These are phyloP conservation scores for Babesia gibsoni DNA, from an alignment of 169 alveolate species.

Conservation along the genomic window DNA sequence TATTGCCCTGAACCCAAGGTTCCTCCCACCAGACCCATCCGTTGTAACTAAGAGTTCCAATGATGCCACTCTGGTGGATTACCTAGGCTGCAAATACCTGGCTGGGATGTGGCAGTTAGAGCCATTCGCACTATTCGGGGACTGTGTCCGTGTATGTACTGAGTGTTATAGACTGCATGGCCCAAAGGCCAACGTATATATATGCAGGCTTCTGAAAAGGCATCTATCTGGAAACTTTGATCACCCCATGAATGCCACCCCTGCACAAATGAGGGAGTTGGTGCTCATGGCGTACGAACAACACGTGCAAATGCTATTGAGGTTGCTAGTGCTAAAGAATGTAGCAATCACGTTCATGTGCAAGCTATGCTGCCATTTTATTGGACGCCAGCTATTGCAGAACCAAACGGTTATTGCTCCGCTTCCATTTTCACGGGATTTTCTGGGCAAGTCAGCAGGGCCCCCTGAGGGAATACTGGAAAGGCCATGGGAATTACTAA, in stretches of 20 bases:
- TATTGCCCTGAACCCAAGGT: neutral
- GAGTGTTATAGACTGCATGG: conserved; percentile 54
- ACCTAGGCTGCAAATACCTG: conserved; percentile 49
- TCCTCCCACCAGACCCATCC: neutral
- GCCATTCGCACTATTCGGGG: conserved; percentile 58
- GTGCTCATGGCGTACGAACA: conserved; percentile 70
- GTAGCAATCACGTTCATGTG: conserved; percentile 38
- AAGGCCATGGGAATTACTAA: neutral
- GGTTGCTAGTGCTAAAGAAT: conserved; percentile 59
- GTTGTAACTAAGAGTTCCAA: neutral
- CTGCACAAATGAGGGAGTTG: conserved; percentile 66
- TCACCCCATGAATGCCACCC: conserved; percentile 71
- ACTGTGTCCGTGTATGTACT: conserved; percentile 45
- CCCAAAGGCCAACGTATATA: conserved; percentile 72
- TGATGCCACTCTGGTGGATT: conserved; percentile 34
- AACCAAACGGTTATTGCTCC: conserved; percentile 4
- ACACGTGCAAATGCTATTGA: conserved; percentile 54
- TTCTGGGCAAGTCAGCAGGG: conserved; percentile 4
- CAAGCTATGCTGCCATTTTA: conserved; percentile 43
- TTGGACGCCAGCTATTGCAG: conserved; percentile 23
- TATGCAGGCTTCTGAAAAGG: conserved; percentile 69
- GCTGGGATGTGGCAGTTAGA: conserved; percentile 66
- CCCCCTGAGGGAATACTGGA: conserved; percentile 15
- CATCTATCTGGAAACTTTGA: conserved; percentile 73
- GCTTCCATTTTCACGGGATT: conserved; percentile 14